phyloP scores from a whole-genome alignment of 176 grass and related monocot species.

The Zea luxurians region DNA sequence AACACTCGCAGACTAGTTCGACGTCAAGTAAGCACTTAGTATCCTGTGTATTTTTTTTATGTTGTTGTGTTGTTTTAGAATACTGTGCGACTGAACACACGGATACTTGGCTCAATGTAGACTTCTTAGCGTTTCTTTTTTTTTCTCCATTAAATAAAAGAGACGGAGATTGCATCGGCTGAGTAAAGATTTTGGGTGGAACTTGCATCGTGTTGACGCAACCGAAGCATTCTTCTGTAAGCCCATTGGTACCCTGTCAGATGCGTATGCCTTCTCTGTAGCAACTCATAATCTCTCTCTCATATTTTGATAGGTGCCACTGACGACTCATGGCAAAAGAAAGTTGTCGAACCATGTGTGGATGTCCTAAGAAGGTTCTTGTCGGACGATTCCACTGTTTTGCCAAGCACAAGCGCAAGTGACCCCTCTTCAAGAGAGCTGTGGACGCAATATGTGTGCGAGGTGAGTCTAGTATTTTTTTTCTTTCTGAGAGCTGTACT shows the following conservation, averaged over 20 bases:
- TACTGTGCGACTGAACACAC: not conserved
- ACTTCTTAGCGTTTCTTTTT: not conserved
- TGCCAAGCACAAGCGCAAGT: not conserved
- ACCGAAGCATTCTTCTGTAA: slow-evolving; percentile 84
- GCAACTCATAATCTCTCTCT: not conserved
- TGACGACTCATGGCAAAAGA: slow-evolving; percentile 55
- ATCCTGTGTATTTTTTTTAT: slow-evolving; percentile 19
- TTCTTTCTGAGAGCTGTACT: no score
- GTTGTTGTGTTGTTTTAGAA: slow-evolving; percentile 25
- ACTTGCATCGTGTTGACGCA: slow-evolving; percentile 69
- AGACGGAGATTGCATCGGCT: slow-evolving; percentile 62
- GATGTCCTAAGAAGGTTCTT: slow-evolving; percentile 66
- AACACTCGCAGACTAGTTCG: slow-evolving; percentile 83
- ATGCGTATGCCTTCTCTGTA: not conserved
- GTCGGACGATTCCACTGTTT: slow-evolving; percentile 29
- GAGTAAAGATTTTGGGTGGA: slow-evolving; percentile 77
- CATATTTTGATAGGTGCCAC: slow-evolving; percentile 50
- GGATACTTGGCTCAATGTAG: not conserved
- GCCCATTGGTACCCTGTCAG: not conserved
- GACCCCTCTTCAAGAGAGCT: slow-evolving; percentile 52
- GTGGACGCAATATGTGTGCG: slow-evolving; percentile 76
- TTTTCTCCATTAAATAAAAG: slow-evolving; percentile 20
- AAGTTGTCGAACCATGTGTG: slow-evolving; percentile 55
- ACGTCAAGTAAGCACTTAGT: slow-evolving; percentile 67
- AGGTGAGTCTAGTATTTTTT: slow-evolving; percentile 44